Evolutionary conservation across 305 asterid genomes (phyloP).

Genomic region (Nicotiana rustica): DNA sequence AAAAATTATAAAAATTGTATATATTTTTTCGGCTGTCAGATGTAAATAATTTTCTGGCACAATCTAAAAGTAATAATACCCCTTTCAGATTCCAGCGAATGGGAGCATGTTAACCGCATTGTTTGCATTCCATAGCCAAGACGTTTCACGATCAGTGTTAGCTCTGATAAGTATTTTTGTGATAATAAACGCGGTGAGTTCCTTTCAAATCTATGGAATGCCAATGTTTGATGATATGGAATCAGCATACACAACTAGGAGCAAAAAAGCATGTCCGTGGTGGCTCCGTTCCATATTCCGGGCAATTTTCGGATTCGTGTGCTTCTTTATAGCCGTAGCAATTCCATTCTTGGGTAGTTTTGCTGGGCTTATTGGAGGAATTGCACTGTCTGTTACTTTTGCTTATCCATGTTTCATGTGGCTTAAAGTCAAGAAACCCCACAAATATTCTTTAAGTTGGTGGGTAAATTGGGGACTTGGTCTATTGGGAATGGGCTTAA

Average conservation of each 20-base stretch:
- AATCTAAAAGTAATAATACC: too few relatives aligned
- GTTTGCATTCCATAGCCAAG: constrained; percentile 59
- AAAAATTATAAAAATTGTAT: too few relatives aligned
- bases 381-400: constrained; percentile 73
- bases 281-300: constrained; percentile 73
- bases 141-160: constrained; percentile 53
- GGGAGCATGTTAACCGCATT: constrained; percentile 77
- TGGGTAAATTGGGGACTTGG: constrained; percentile 79
- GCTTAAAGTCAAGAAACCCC: constrained; percentile 79
- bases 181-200: constrained; percentile 65
- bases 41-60: too few relatives aligned
- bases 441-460: constrained; percentile 59
- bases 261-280: constrained; percentile 77
- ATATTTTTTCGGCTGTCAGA: too few relatives aligned
- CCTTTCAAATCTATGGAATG: constrained; percentile 88
- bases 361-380: constrained; percentile 78
- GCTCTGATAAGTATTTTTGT: constrained; percentile 62
- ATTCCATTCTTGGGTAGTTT: constrained; percentile 76
- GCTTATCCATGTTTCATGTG: constrained; percentile 93
- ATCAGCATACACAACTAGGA: constrained; percentile 58
- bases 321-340: constrained; percentile 79
- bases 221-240: constrained; percentile 76
- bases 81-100: constrained; percentile 64
- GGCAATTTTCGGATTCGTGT: constrained; percentile 59
- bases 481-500: constrained; percentile 64